Conservation (phyloP, 2,329 filamentous ascomycete genomes). For the Fonsecaea pedrosoi region DNA sequence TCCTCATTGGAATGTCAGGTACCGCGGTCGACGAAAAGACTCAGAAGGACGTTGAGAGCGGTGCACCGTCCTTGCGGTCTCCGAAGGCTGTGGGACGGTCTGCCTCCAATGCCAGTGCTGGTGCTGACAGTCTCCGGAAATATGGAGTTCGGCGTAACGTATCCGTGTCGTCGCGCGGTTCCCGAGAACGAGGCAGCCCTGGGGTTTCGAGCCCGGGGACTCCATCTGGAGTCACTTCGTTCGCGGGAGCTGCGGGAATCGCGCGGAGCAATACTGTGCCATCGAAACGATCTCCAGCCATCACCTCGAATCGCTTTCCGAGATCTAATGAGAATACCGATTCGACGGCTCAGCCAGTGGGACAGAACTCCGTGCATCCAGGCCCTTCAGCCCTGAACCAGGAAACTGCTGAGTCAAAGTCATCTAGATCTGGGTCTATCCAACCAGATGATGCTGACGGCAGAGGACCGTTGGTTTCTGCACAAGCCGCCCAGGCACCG, state of each 20-base stretch:
- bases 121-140: conserved; percentile 82
- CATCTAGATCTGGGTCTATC: conserved; percentile 30
- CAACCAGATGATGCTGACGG: conserved; percentile 27
- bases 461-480: conserved; percentile 8
- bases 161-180: conserved; percentile 89
- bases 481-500: conserved; percentile 12
- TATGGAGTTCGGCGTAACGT: conserved; percentile 84
- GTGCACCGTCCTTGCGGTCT: conserved; percentile 57
- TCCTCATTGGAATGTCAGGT: conserved; percentile 97
- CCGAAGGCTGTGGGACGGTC: conserved; percentile 72
- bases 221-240: conserved; percentile 54
- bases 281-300: conserved; percentile 81
- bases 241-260: conserved; percentile 60
- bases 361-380: conserved; percentile 13
- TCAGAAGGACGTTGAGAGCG: conserved; percentile 72
- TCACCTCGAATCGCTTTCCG: conserved; percentile 71
- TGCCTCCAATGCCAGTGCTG: conserved; percentile 85
- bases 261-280: conserved; percentile 89
- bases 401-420: conserved; percentile 27
- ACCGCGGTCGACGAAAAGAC: conserved; percentile 92
- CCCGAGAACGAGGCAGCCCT: conserved; percentile 68
- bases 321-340: conserved; percentile 44
- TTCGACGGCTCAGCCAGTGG: conserved; percentile 23
- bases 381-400: conserved; percentile 15
- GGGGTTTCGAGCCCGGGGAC: conserved; percentile 73